Conservation (phyloP, 106 monocot species). For the Dendrobium nobile region DNA sequence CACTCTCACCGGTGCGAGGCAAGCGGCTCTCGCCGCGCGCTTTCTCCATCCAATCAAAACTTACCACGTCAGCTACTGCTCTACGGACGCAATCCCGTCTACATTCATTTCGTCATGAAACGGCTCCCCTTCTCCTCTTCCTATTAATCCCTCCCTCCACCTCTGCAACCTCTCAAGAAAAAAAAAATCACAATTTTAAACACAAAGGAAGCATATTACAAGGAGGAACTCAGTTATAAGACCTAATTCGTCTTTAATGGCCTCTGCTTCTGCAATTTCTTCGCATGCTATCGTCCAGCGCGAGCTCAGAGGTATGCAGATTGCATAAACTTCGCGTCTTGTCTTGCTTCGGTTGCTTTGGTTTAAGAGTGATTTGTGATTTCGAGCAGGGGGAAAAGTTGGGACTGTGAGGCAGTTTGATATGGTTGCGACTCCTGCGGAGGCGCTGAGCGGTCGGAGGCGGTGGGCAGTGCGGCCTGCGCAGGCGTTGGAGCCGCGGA, state of each 20-base stretch:
- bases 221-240: not conserved
- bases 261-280: slow-evolving; percentile 2
- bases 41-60: not conserved
- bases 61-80: not conserved
- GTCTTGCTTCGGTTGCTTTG: not conserved
- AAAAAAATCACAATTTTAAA: not conserved
- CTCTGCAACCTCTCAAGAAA: not conserved
- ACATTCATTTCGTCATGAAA: not conserved
- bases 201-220: not conserved
- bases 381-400: slow-evolving; percentile 8
- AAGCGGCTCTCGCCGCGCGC: not conserved
- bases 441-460: not conserved
- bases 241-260: slow-evolving; percentile 2
- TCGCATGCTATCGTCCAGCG: not conserved
- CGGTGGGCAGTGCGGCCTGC: slow-evolving; percentile 20
- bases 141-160: not conserved
- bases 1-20: not conserved
- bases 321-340: not conserved
- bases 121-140: not conserved
- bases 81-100: not conserved
- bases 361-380: not conserved
- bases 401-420: slow-evolving; percentile 17
- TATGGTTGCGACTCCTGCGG: slow-evolving; percentile 1
- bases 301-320: slow-evolving; percentile 1
- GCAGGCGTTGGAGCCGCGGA: slow-evolving; percentile 23